Percentiles rank a stretch among this genome's conserved stretches.
Evolutionary conservation across 2,329 filamentous ascomycete genomes (phyloP).

Genomic region (Colletotrichum liriopes): DNA sequence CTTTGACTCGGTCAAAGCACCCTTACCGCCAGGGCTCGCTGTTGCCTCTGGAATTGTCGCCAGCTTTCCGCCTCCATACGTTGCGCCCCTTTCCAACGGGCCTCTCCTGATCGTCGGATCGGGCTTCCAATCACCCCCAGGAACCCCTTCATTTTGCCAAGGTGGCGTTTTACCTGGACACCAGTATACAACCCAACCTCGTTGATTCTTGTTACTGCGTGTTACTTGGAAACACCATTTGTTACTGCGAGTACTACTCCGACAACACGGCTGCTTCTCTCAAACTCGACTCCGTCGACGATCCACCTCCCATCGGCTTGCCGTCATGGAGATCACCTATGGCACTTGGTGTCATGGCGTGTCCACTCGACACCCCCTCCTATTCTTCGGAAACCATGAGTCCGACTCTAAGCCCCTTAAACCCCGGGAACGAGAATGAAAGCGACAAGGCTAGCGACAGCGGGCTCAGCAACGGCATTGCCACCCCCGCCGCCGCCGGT

Average conservation of each 20-base stretch:
- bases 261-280: constrained; percentile 18
- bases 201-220: constrained; percentile 44
- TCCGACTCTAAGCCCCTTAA: constrained; percentile 41
- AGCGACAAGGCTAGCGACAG: constrained; percentile 40
- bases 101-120: constrained; percentile 28
- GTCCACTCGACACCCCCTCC: constrained; percentile 44
- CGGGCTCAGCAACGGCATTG: constrained; percentile 26
- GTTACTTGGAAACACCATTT: constrained; percentile 40
- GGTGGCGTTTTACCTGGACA: constrained; percentile 44
- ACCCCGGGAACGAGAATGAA: constrained; percentile 38
- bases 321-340: constrained; percentile 43
- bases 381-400: constrained; percentile 43
- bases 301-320: constrained; percentile 27
- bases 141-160: constrained; percentile 30
- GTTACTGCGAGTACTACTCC: constrained; percentile 42
- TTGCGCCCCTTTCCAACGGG: constrained; percentile 22
- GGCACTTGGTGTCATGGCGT: constrained; percentile 45
- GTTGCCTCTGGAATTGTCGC: constrained; percentile 24
- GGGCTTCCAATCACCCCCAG: constrained; percentile 2
- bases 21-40: constrained; percentile 38
- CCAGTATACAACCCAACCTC: constrained; percentile 41
- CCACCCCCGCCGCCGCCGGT: constrained; percentile 19
- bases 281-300: constrained; percentile 40
- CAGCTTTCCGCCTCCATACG: constrained; percentile 11
- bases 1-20: constrained; percentile 46